A percentile compares a stretch with the other conserved stretches of the same genome.
Conservation (phyloP, 2,329 filamentous ascomycete species). For the Fusarium sp. region DNA sequence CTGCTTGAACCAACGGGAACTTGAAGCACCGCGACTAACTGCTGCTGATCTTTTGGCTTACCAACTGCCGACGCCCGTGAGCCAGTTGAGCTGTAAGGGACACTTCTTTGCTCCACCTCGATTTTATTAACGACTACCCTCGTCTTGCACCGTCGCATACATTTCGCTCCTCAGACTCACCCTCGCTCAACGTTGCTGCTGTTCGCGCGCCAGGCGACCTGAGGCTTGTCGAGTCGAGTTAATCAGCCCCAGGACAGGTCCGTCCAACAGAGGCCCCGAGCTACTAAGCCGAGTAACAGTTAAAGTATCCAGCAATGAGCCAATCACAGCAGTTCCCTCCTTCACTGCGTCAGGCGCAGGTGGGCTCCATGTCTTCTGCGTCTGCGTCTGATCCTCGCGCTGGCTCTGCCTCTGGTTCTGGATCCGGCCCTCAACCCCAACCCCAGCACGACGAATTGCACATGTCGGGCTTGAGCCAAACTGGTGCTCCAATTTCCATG, state of each 20-base stretch:
- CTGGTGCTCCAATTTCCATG: conserved; percentile 41
- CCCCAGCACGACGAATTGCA: conserved; percentile 62
- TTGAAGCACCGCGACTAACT: neutral
- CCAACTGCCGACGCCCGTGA: conserved; percentile 14
- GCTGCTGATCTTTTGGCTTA: conserved; percentile 8
- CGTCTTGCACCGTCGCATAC: conserved; percentile 13
- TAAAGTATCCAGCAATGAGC: conserved; percentile 45
- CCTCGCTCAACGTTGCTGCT: conserved; percentile 8
- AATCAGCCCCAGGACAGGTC: conserved; percentile 17
- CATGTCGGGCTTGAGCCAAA: conserved; percentile 57
- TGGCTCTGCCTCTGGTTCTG: conserved; percentile 26
- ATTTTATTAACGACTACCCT: neutral
- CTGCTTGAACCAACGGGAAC: neutral
- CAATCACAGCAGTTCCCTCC: conserved; percentile 52
- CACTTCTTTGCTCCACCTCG: conserved; percentile 1
- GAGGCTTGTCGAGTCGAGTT: conserved; percentile 12
- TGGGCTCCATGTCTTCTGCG: conserved; percentile 33
- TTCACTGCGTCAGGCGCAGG: conserved; percentile 41
- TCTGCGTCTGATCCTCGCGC: conserved; percentile 9
- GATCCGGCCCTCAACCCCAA: conserved; percentile 34
- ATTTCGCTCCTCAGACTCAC: neutral
- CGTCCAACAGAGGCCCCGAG: conserved; percentile 16
- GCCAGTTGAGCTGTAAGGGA: conserved; percentile 15
- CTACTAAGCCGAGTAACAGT: conserved; percentile 15
- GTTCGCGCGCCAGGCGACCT: conserved; percentile 18